phyloP scores from a whole-genome alignment of 148 eudicot species.

The Rhododendron molle region DNA sequence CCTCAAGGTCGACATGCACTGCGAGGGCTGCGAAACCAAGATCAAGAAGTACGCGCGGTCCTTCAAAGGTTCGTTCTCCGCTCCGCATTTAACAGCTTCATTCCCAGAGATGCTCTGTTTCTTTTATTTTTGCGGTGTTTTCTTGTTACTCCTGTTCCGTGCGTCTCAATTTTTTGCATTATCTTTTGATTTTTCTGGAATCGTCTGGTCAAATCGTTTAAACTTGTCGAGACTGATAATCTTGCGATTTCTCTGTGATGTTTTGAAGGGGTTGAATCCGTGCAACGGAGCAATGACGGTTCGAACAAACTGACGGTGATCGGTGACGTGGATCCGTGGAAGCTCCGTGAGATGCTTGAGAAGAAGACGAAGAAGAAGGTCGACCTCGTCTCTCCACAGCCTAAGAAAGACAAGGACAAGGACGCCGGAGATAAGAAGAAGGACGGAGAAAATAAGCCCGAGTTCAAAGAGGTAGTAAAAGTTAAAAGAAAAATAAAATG shows the following conservation, averaged over 20 bases:
- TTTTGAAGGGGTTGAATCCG: constrained; percentile 35
- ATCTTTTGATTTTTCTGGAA: not conserved
- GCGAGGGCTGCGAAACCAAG: constrained; percentile 44
- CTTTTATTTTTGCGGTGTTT: not conserved
- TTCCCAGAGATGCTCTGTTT: not conserved
- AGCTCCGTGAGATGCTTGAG: constrained; percentile 42
- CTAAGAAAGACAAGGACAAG: constrained; percentile 21
- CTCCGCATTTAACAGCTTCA: not conserved
- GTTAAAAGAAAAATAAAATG: not conserved
- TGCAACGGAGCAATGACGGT: constrained; percentile 25
- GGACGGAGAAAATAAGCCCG: not conserved
- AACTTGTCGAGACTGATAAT: not conserved
- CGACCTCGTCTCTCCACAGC: constrained; percentile 49
- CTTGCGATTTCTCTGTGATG: not conserved
- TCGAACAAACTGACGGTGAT: constrained; percentile 29
- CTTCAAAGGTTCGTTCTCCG: constrained; percentile 27
- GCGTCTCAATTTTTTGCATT: not conserved
- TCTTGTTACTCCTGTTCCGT: not conserved
- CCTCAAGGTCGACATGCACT: constrained; percentile 40
- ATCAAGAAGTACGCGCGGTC: constrained; percentile 25
- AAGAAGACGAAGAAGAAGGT: constrained; percentile 40
- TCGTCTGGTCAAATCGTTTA: not conserved
- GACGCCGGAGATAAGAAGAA: constrained; percentile 11
- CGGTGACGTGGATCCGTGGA: constrained; percentile 45
- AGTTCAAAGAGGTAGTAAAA: constrained; percentile 37